Base-by-base conservation (phyloP, 2,329 filamentous ascomycete genomes). In the Daldinia sp. region DNA sequence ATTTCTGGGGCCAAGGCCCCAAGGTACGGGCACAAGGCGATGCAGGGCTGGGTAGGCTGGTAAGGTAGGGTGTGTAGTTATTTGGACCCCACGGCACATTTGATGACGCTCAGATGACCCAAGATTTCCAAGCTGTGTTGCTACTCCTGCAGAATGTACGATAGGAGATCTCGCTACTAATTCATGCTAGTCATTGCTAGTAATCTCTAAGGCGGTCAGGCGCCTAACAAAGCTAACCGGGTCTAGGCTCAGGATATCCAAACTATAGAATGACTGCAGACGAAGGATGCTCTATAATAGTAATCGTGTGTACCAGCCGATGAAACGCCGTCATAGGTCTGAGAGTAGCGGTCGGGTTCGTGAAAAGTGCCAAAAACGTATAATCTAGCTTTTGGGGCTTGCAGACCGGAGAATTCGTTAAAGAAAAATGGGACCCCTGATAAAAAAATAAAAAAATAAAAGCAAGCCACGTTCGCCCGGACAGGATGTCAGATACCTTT, bases 131-230 rank as follows among this genome's bases (percentile, higher is more conserved):
- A 58, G 55, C 54, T 46, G 20, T 63, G 60, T 59, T 56, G 57
- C 60, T 65, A 59, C 65, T 66, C 64, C 70, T 58, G 63, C 46
- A 63, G 58, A 57, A 72, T 67, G 68, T 68, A 70, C 68, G 70
- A 71, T 68, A 65, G 68, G 57, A 67, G 70, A 69, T 71, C 70
- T 71, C 58, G 58, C 68, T 69, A 65, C 62, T 60, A 68, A 54
- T 51, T 66, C 62, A 65, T 64, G 65, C 65, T 71, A 72, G 68
- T 68, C 72, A 70, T 70, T 73, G 67, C 70, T 71, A 72, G 68
- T 68, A 71, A 70, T 70, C 71, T 65, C 70, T 54, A 54, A 61
- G 63, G 66, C 67, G 68, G 73, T 75, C 74, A 72, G 70, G 60
- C 65, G 70, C 60, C 58, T 55, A 51, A 60, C 44, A 60, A 62